phyloP scores from a whole-genome alignment of 2,329 filamentous ascomycete genomes.

The Fusarium agapanthi region DNA sequence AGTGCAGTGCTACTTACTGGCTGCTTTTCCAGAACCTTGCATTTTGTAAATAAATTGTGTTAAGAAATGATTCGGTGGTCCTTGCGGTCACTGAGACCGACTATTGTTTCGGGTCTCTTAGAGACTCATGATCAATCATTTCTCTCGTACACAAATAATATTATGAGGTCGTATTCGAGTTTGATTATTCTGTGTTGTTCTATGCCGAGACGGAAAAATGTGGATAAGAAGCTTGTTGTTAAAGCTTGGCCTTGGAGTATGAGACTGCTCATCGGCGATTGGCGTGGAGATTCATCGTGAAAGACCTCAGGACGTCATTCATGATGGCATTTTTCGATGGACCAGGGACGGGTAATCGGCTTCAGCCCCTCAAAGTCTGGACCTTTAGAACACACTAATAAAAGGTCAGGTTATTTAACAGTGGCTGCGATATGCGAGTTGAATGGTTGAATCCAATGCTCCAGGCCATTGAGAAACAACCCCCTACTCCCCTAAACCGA shows the following conservation, averaged over 20 bases:
- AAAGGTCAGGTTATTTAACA: neutral
- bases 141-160: neutral
- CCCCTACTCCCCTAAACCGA: conserved; percentile 10
- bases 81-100: neutral
- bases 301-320: conserved; percentile 5
- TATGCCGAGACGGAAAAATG: conserved; percentile 23
- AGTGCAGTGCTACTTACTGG: neutral
- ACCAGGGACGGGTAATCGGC: conserved; percentile 29
- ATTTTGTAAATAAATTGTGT: neutral
- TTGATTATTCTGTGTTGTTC: neutral
- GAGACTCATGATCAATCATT: neutral
- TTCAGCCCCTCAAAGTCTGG: neutral
- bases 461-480: neutral
- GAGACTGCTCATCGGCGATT: conserved; percentile 30
- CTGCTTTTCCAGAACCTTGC: neutral
- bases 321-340: neutral
- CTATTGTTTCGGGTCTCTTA: neutral
- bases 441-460: neutral
- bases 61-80: neutral
- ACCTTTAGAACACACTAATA: neutral
- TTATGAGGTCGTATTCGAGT: neutral
- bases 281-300: conserved; percentile 9
- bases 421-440: neutral
- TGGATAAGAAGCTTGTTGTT: conserved; percentile 31
- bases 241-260: conserved; percentile 30